Evolutionary conservation across 2,329 filamentous ascomycete genomes (phyloP), one percentile per base, ranked within the genome.

Genomic region (Aspergillus uvarum): DNA sequence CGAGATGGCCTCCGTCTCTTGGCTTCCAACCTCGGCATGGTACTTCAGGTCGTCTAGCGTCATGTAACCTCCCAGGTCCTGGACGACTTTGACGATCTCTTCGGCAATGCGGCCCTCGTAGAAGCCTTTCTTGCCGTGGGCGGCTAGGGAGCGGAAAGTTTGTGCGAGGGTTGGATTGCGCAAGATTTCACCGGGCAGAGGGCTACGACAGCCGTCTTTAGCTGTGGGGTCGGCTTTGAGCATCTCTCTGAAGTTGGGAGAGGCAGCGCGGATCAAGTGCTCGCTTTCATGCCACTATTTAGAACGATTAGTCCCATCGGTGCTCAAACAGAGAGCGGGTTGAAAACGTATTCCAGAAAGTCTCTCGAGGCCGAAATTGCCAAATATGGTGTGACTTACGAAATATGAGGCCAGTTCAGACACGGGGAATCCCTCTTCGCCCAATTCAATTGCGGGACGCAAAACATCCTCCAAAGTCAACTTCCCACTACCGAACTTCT

Each of bases 401-500:
- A 83, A 87, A 38, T 78, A 80, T 0, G 88, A 86, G 21, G 90
- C 84, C 8, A 96, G 76, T 72, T 98, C 92, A 2, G 89, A 91
- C 2, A 99, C 91, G 0, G 95, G 91, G 65, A 94, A 97, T 0
- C 95, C 95, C 59, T 91, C 85, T 74, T 98, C 94, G 5, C 87
- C 95, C 38, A 98, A 79, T 70, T 89, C 86, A 63, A 96, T 93
- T 0, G 92, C 95, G 0, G 95, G 94, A 5, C 80, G 83, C 11
- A 99, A 80, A 59, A 98, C 87, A 69, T 96, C 87, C 66, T 86
- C 85, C 77, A 98, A 68, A 8, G 81, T 86, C 14, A 98, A 69
- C 72, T 89, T 96, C 2, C 92, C 91, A 74, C 93, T 97, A 16
- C 95, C 95, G 71, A 98, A 96, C 56, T 86, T 87, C 76, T 93